Evolutionary conservation across 129 eudicot genomes (phyloP).

Genomic region (Flaveria trinervia): DNA sequence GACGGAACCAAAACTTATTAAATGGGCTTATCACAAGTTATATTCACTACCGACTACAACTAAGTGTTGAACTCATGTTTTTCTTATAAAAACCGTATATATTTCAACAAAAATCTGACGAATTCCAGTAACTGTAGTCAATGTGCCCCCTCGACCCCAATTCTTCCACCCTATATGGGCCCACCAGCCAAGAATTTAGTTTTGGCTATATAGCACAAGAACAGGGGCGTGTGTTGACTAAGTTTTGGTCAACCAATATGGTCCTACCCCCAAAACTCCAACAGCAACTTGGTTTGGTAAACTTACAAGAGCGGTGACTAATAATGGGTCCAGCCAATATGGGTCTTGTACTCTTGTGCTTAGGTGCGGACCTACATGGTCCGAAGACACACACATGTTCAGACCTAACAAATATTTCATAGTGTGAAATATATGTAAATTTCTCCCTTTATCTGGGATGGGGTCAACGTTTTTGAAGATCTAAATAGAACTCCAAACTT

Average conservation of each 20-base stretch:
- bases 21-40: neutral
- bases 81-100: neutral
- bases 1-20: too few species aligned
- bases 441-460: neutral
- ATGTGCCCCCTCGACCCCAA: neutral
- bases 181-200: neutral
- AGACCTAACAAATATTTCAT: neutral
- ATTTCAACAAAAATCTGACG: neutral
- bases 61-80: neutral
- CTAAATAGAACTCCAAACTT: too few species aligned
- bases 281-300: slow-evolving; percentile 3
- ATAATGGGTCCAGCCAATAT: neutral
- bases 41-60: neutral
- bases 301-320: slow-evolving; percentile 19
- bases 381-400: neutral
- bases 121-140: neutral
- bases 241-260: slow-evolving; percentile 1
- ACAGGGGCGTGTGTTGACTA: slow-evolving; percentile 11
- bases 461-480: too few species aligned
- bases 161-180: neutral
- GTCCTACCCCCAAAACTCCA: slow-evolving; percentile 10
- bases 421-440: neutral
- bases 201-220: slow-evolving; percentile 12
- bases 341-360: slow-evolving; percentile 16
- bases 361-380: neutral